Evolutionary conservation across 768 basidiomycete species (phyloP).

Genomic region (Boletus speciosus): DNA sequence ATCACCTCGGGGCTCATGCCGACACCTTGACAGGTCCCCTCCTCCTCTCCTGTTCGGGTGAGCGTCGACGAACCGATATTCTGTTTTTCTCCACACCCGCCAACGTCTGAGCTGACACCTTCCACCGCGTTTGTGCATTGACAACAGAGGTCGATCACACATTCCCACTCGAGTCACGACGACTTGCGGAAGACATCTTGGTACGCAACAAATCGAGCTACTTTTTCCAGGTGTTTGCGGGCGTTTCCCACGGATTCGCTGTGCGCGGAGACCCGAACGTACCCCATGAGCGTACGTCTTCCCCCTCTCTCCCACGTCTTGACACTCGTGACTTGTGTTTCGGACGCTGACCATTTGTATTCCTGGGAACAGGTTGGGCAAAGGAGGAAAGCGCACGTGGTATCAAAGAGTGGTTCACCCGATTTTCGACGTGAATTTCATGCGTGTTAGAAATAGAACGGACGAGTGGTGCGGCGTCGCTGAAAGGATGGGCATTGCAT

Average conservation of each 20-base stretch:
- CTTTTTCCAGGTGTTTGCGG: slow-evolving; percentile 53
- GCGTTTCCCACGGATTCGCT: slow-evolving; percentile 30
- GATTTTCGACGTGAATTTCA: background rate
- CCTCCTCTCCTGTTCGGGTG: slow-evolving; percentile 24
- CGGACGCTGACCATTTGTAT: background rate
- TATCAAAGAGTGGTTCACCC: slow-evolving; percentile 45
- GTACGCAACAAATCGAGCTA: slow-evolving; percentile 46
- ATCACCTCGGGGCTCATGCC: background rate
- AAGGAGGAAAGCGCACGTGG: slow-evolving; percentile 54
- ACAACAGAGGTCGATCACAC: slow-evolving; percentile 45
- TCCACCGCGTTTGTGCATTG: background rate
- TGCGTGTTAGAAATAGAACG: too few species aligned
- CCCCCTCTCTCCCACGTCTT: background rate
- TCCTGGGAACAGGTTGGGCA: slow-evolving; percentile 45
- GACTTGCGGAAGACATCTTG: slow-evolving; percentile 54
- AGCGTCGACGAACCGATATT: background rate
- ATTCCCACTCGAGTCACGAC: slow-evolving; percentile 47
- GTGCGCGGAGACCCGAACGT: slow-evolving; percentile 13
- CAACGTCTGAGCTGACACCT: background rate
- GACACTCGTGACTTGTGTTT: background rate
- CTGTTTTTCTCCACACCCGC: background rate
- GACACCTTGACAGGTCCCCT: slow-evolving; percentile 9
- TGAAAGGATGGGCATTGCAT: background rate
- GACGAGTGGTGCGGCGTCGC: background rate
- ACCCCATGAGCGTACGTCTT: slow-evolving; percentile 18